phyloP scores from a whole-genome alignment of 768 basidiomycete species.

The Xanthoconium stramineum region DNA sequence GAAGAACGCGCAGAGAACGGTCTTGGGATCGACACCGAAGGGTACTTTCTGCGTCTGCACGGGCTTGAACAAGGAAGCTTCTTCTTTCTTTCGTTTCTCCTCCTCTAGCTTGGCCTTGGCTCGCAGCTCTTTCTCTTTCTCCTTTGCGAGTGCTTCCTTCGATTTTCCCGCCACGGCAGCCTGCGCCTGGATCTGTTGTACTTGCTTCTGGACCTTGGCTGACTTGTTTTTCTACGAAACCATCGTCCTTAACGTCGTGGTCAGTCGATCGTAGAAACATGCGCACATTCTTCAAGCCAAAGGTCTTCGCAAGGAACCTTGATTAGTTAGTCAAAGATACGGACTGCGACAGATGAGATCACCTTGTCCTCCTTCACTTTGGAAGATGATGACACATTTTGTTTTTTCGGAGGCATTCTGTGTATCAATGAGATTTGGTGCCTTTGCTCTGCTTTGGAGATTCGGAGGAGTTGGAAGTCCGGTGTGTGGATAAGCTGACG shows the following conservation, averaged over 20 bases:
- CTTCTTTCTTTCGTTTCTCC: constrained; percentile 82
- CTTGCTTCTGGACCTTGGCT: constrained; percentile 84
- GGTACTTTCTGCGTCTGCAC: constrained; percentile 84
- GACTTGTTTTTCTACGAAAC: constrained; percentile 85
- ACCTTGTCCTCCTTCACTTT: constrained; percentile 86
- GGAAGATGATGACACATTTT: constrained; percentile 51
- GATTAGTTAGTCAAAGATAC: constrained; percentile 24
- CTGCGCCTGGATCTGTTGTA: constrained; percentile 78
- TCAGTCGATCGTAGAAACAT: constrained; percentile 4
- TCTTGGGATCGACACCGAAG: constrained; percentile 96
- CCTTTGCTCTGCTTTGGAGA: neutral
- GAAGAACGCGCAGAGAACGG: constrained; percentile 86
- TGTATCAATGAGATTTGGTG: neutral
- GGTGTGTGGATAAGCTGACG: no score
- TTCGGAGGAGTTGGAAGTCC: neutral
- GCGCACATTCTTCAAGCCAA: constrained; percentile 85
- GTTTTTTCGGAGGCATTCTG: constrained; percentile 81
- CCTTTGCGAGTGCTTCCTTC: constrained; percentile 73
- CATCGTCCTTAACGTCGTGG: constrained; percentile 4
- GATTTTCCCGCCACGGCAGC: constrained; percentile 75
- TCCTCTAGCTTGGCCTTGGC: constrained; percentile 75
- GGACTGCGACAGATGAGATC: constrained; percentile 19
- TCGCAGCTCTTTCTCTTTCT: constrained; percentile 75
- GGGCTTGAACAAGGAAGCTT: constrained; percentile 78
- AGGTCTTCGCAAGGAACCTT: constrained; percentile 54